Conservation (phyloP, 163 green algal species). For the Prototheca wickerhamii region DNA sequence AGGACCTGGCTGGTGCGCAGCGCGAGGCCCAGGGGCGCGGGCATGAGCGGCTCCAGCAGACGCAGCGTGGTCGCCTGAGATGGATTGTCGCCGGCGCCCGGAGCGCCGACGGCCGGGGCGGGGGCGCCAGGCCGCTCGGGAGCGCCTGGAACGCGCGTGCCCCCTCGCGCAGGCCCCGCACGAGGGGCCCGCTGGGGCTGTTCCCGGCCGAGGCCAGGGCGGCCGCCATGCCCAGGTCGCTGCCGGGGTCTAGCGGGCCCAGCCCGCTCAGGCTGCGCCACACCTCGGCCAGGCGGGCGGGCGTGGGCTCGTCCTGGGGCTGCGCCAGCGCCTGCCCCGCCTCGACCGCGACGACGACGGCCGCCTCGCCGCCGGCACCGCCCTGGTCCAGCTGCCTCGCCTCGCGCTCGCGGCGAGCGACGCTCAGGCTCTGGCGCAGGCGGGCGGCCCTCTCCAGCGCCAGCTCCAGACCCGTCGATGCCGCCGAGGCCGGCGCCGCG, state of each 20-base stretch:
- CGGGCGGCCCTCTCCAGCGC: background rate
- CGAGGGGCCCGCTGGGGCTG: slow-evolving; percentile 22
- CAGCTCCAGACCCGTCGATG: background rate
- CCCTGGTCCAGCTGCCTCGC: too few relatives aligned
- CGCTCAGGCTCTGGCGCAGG: too few relatives aligned
- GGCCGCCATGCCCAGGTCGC: slow-evolving; percentile 13
- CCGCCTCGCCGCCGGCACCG: background rate
- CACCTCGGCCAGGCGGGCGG: background rate
- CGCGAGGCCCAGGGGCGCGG: slow-evolving; percentile 16
- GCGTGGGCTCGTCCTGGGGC: background rate
- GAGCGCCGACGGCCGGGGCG: background rate
- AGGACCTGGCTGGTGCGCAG: background rate
- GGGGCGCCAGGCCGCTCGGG: background rate
- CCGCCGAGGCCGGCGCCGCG: too few relatives aligned
- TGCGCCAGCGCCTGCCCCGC: background rate
- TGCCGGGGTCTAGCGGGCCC: background rate
- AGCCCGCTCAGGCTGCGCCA: background rate
- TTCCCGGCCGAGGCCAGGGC: slow-evolving; percentile 24
- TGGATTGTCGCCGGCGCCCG: background rate
- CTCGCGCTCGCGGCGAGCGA: too few relatives aligned
- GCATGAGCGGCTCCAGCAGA: slow-evolving; percentile 16
- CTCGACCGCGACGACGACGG: background rate
- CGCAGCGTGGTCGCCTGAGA: background rate
- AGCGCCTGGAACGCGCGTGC: background rate
- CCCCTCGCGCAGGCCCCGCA: slow-evolving; percentile 7